Conservation (phyloP, 768 basidiomycete species). For the Boletus rubescentipes region DNA sequence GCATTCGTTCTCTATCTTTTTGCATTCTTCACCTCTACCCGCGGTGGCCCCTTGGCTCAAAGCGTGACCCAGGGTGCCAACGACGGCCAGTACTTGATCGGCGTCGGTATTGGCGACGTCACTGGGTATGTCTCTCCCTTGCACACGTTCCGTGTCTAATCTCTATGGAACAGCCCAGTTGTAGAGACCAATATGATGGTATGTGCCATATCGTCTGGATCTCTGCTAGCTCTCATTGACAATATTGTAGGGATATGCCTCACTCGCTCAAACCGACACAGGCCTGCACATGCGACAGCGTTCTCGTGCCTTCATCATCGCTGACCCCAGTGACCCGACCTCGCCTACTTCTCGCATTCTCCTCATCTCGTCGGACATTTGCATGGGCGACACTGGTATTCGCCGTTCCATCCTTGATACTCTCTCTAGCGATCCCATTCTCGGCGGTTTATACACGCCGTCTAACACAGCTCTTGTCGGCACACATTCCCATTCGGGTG, state of each 20-base stretch:
- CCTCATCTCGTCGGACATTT: conserved; percentile 81
- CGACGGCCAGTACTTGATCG: conserved; percentile 25
- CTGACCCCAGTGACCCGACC: conserved; percentile 37
- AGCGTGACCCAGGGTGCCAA: background rate
- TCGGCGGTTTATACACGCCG: conserved; percentile 63
- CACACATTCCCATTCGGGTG: conserved; percentile 75
- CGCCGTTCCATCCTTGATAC: conserved; percentile 64
- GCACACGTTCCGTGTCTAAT: background rate
- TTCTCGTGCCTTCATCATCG: conserved; percentile 74
- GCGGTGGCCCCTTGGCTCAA: conserved; percentile 27
- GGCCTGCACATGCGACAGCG: conserved; percentile 80
- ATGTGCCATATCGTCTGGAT: conserved; percentile 10
- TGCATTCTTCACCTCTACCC: conserved; percentile 40
- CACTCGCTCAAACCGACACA: conserved; percentile 60
- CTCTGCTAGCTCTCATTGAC: background rate
- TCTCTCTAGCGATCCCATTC: conserved; percentile 47
- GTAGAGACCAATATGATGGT: conserved; percentile 88
- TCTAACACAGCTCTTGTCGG: conserved; percentile 74
- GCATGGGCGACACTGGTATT: conserved; percentile 78
- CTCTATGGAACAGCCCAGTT: conserved; percentile 48
- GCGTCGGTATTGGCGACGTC: conserved; percentile 57
- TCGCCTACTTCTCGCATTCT: conserved; percentile 58
- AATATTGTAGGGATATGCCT: conserved; percentile 60
- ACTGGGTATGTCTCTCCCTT: conserved; percentile 53
- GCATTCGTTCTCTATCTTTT: conserved; percentile 43